Evolutionary conservation across 306 rosid genomes (phyloP), one percentile per base, ranked within the genome.

Genomic region (Lathyrus tuberosus): DNA sequence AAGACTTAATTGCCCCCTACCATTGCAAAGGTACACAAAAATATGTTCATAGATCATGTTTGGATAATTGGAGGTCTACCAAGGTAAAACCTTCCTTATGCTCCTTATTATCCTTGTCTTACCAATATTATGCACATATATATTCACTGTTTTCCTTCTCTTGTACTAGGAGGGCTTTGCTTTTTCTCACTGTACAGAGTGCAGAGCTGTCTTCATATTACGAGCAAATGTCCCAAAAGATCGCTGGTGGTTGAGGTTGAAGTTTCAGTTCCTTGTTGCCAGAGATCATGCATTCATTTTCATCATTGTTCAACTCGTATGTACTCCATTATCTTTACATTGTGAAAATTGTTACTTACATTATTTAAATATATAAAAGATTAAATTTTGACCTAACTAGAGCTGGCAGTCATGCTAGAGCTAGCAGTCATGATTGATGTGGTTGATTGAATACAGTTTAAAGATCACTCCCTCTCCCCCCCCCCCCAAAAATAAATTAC

Each of bases 111-210:
- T n/a, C n/a, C n/a, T n/a, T n/a, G n/a, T n/a, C n/a, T n/a, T n/a
- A n/a, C n/a, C n/a, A n/a, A n/a, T n/a, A n/a, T n/a, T n/a, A n/a
- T n/a, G n/a, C n/a, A n/a, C n/a, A n/a, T n/a, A n/a, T n/a, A n/a
- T n/a, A n/a, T n/a, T n/a, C n/a, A n/a, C n/a, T n/a, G n/a, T n/a
- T n/a, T n/a, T n/a, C n/a, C n/a, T n/a, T n/a, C n/a, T n/a, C n/a
- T n/a, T n/a, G n/a, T n/a, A n/a, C n/a, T 80, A 93, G 97, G 99
- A 94, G 87, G 99, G 99, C 63, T 89, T 89, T 81, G 97, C 99
- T 74, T 94, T 94, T 82, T 87, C 97, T 72, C 97, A 91, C 79
- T 94, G 99, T 87, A 91, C 99, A 63, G 99, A 94, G 72, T 94
- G 99, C 83, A 85, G 92, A 78, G 99, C 95, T 57, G 58, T 84